A percentile compares a stretch with the other conserved stretches of the same genome.
Conservation (phyloP, 495 filamentous ascomycete species). For the Copromyces sp. region DNA sequence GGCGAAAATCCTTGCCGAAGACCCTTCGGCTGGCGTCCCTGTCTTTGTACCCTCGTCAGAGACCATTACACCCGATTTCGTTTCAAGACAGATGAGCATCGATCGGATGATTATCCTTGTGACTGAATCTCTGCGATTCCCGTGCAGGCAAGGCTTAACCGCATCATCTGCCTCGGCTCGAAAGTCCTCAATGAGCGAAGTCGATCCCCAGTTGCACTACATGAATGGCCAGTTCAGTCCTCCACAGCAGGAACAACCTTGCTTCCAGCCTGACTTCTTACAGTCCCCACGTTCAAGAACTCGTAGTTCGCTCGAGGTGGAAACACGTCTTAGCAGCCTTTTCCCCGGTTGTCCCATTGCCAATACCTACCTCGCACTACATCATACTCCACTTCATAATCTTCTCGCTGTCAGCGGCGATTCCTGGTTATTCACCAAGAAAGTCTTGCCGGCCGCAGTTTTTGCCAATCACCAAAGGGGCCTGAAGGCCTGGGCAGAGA, state of each 20-base stretch:
- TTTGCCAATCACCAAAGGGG: slow-evolving; percentile 31
- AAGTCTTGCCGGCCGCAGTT: slow-evolving; percentile 24
- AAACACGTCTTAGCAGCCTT: slow-evolving; percentile 25
- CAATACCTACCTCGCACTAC: slow-evolving; percentile 38
- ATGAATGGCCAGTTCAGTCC: slow-evolving; percentile 7
- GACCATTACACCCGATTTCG: slow-evolving; percentile 21
- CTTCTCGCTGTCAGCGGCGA: slow-evolving; percentile 39
- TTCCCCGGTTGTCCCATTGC: slow-evolving; percentile 29
- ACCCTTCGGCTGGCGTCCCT: slow-evolving; percentile 16
- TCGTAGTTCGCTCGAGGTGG: slow-evolving; percentile 12
- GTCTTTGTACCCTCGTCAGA: slow-evolving; percentile 18
- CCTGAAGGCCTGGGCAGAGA: slow-evolving; percentile 26
- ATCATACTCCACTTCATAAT: slow-evolving; percentile 38
- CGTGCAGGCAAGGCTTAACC: slow-evolving; percentile 12
- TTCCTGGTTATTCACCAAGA: slow-evolving; percentile 38
- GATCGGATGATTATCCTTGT: slow-evolving; percentile 30
- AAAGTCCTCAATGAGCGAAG: slow-evolving; percentile 18
- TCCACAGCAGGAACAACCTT: slow-evolving; percentile 5
- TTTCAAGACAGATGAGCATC: slow-evolving; percentile 15
- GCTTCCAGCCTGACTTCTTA: slow-evolving; percentile 1
- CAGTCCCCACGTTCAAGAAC: not conserved
- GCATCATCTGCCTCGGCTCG: slow-evolving; percentile 10
- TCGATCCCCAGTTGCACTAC: slow-evolving; percentile 19
- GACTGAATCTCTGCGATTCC: slow-evolving; percentile 29
- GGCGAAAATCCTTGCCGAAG: slow-evolving; percentile 16